Evolutionary conservation across 352 stramenopile genomes (phyloP).

Genomic region (Aphanomyces cochlioides): DNA sequence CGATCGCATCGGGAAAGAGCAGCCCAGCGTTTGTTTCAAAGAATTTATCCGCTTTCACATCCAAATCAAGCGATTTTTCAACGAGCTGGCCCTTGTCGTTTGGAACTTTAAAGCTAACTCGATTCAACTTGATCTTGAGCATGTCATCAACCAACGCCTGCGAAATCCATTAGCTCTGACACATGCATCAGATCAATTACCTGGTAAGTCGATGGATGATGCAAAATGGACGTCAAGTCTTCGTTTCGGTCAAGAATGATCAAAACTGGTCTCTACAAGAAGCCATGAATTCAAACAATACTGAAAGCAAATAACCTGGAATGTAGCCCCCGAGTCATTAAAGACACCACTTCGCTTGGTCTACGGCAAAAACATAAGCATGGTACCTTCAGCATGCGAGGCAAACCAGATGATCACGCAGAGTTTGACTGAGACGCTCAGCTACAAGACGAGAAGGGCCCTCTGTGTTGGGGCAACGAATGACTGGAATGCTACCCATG

Average conservation of each 20-base stretch:
- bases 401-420: constrained; percentile 69
- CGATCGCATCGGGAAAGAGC: constrained; percentile 76
- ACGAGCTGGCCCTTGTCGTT: constrained; percentile 35
- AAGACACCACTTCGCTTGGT: constrained; percentile 63
- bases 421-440: constrained; percentile 85
- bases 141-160: constrained; percentile 96
- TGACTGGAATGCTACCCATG: constrained; percentile 91
- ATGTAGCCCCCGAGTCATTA: constrained; percentile 50
- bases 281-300: constrained; percentile 8
- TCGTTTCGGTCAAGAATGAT: constrained; percentile 97
- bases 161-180: constrained; percentile 4
- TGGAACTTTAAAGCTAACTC: constrained; percentile 88
- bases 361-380: background rate
- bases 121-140: constrained; percentile 93
- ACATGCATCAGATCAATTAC: constrained; percentile 17
- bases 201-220: constrained; percentile 93
- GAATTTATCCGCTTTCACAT: constrained; percentile 78
- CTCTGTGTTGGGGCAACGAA: constrained; percentile 90
- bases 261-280: constrained; percentile 87
- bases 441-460: constrained; percentile 96
- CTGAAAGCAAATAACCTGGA: constrained; percentile 47
- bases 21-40: constrained; percentile 72
- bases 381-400: background rate
- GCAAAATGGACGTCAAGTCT: constrained; percentile 92
- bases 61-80: constrained; percentile 76